Evolutionary conservation across 768 basidiomycete genomes (phyloP).

Genomic region (Boletus sp.): DNA sequence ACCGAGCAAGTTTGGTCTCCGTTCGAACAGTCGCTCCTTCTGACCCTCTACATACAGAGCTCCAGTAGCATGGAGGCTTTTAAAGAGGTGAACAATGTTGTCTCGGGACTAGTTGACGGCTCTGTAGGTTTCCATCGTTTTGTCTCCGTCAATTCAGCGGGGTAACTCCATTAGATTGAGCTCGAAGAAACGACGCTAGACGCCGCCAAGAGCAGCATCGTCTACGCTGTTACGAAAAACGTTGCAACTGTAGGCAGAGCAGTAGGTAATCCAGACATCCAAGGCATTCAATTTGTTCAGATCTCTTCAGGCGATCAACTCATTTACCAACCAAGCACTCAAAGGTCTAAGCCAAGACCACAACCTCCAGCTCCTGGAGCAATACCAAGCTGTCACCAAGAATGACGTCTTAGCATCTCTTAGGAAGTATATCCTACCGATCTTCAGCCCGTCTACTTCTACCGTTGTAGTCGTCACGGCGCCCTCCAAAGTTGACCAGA

Average conservation of each 20-base stretch:
- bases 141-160: neutral
- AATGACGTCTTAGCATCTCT: constrained; percentile 71
- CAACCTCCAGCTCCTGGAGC: constrained; percentile 72
- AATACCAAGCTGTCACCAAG: constrained; percentile 76
- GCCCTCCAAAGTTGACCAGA: constrained; percentile 72
- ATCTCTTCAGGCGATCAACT: constrained; percentile 60
- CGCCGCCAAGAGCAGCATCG: constrained; percentile 88
- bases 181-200: constrained; percentile 81
- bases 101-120: constrained; percentile 78
- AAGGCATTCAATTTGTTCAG: constrained; percentile 7
- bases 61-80: constrained; percentile 79
- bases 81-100: constrained; percentile 71
- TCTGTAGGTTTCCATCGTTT: constrained; percentile 47
- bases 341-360: constrained; percentile 75
- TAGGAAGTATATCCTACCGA: constrained; percentile 72
- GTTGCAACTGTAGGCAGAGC: constrained; percentile 88
- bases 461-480: constrained; percentile 81
- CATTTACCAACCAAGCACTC: constrained; percentile 90
- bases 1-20: constrained; percentile 52
- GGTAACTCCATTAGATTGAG: constrained; percentile 51
- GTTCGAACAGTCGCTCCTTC: neutral
- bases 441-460: constrained; percentile 76
- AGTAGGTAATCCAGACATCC: constrained; percentile 42
- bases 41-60: constrained; percentile 47
- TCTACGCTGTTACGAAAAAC: constrained; percentile 73